These are phyloP conservation scores for Fraxinus angustifolia DNA, from an alignment of 305 asterid genomes.

Conservation along the genomic window DNA sequence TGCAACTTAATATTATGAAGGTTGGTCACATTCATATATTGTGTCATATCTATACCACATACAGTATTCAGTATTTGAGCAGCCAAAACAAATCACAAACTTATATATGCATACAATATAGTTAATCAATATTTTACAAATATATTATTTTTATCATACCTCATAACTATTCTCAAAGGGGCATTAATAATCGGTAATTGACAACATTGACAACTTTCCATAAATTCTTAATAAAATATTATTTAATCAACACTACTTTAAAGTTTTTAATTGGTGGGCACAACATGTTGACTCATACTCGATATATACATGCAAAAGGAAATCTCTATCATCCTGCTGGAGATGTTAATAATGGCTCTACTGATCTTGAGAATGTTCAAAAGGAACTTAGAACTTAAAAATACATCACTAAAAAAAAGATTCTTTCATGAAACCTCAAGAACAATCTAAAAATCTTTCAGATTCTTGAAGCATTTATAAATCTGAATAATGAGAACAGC, in stretches of 20 bases:
- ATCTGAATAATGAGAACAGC: constrained; percentile 10
- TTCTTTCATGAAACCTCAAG: not conserved
- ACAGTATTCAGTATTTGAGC: not conserved
- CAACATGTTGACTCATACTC: not conserved
- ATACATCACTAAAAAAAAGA: not conserved
- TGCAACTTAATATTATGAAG: not conserved
- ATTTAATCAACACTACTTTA: not conserved
- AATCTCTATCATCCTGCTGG: not conserved
- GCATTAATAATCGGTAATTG: not conserved
- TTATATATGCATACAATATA: not conserved
- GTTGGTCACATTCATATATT: not conserved
- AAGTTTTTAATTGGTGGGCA: not conserved
- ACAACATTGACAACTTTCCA: not conserved
- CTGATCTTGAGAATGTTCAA: not conserved
- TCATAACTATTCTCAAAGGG: not conserved
- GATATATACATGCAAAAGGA: not conserved
- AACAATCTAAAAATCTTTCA: not conserved
- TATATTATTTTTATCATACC: not conserved
- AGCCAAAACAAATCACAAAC: not conserved
- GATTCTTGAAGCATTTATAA: not conserved
- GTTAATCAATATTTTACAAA: not conserved
- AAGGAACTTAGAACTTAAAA: not conserved
- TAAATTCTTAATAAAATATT: not conserved
- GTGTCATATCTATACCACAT: not conserved
- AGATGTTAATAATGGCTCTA: not conserved